phyloP scores from a whole-genome alignment of 805 yeast species.

The Candida manassasensis region DNA sequence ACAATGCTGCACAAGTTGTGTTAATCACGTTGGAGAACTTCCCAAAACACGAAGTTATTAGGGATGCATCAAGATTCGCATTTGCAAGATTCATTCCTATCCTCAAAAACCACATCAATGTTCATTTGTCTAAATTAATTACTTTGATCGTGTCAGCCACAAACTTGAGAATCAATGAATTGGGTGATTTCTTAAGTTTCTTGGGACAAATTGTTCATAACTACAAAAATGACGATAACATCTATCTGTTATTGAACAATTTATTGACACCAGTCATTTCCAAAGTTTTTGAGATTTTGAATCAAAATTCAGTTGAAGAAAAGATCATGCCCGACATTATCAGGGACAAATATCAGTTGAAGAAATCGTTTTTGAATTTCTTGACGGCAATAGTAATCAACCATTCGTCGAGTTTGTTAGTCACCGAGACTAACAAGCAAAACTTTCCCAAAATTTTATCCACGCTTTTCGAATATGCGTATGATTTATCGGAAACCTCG shows the following conservation, averaged over 20 bases:
- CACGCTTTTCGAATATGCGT: constrained; percentile 60
- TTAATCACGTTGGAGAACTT: constrained; percentile 78
- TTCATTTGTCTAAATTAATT: constrained; percentile 63
- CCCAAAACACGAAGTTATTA: constrained; percentile 57
- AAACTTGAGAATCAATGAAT: constrained; percentile 56
- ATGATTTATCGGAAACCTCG: constrained; percentile 57
- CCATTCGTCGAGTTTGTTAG: constrained; percentile 70
- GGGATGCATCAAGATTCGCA: constrained; percentile 84
- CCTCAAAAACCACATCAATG: constrained; percentile 43
- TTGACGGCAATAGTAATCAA: constrained; percentile 69
- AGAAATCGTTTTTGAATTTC: constrained; percentile 65
- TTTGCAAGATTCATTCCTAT: constrained; percentile 83
- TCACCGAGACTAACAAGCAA: constrained; percentile 61
- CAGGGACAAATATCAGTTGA: constrained; percentile 62
- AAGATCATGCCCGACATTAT: constrained; percentile 45
- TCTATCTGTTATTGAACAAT: constrained; percentile 70
- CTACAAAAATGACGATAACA: constrained; percentile 59
- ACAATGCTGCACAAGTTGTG: constrained; percentile 75
- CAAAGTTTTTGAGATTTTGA: constrained; percentile 53
- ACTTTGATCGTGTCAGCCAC: constrained; percentile 52
- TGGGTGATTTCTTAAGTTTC: constrained; percentile 78
- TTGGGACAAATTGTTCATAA: constrained; percentile 83
- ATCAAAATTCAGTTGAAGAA: constrained; percentile 24
- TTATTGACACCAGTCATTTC: constrained; percentile 69
- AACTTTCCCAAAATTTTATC: constrained; percentile 58